Conservation (phyloP, 23 red algal genomes). For the Cyanidioschyzon merolae region DNA sequence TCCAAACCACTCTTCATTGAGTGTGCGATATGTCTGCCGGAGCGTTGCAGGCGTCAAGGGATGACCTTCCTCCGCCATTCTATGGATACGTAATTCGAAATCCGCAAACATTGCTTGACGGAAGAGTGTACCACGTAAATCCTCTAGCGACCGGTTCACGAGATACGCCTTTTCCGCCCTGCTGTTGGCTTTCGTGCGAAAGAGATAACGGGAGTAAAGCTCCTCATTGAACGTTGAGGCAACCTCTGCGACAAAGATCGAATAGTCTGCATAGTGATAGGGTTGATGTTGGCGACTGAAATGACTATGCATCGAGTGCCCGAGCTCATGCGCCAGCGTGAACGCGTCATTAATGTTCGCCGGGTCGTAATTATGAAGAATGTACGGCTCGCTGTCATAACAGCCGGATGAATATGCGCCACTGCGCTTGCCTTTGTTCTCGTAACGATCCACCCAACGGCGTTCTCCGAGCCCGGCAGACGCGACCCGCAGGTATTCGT, state of each 20-base stretch:
- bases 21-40: background rate
- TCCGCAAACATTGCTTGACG: constrained; percentile 17
- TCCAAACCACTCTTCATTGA: background rate
- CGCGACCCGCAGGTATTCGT: background rate
- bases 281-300: background rate
- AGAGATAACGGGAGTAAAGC: background rate
- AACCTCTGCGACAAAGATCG: constrained; percentile 17
- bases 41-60: constrained; percentile 8
- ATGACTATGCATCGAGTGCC: background rate
- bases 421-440: background rate
- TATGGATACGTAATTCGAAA: constrained; percentile 12
- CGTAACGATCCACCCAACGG: constrained; percentile 17
- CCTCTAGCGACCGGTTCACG: constrained; percentile 4
- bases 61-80: background rate
- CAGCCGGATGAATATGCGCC: constrained; percentile 9
- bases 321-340: constrained; percentile 16
- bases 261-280: constrained; percentile 14
- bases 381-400: constrained; percentile 11
- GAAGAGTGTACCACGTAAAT: constrained; percentile 14
- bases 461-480: background rate
- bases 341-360: background rate
- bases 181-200: background rate
- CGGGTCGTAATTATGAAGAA: constrained; percentile 8
- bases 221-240: constrained; percentile 16
- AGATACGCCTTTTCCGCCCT: background rate